Evolutionary conservation across 2,329 filamentous ascomycete species (phyloP).

Genomic region (Sordariomycetes sp.): DNA sequence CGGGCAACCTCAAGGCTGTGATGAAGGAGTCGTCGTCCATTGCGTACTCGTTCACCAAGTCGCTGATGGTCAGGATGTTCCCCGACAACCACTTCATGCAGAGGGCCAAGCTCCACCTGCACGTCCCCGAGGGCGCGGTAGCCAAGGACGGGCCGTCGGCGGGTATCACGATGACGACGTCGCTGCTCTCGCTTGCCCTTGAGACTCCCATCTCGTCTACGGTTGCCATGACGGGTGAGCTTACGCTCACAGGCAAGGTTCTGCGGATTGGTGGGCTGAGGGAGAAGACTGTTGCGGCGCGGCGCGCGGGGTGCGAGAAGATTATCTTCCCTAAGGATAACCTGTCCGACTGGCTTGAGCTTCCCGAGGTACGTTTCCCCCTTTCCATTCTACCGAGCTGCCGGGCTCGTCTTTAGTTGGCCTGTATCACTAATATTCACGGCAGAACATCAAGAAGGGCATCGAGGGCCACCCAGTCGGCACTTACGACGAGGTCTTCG

Average conservation of each 20-base stretch:
- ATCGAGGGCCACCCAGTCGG: slow-evolving; percentile 81
- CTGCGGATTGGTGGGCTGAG: slow-evolving; percentile 84
- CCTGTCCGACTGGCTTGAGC: slow-evolving; percentile 90
- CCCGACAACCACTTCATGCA: slow-evolving; percentile 92
- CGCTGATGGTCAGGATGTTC: slow-evolving; percentile 72
- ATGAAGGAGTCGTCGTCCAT: slow-evolving; percentile 98
- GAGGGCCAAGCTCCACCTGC: slow-evolving; percentile 85
- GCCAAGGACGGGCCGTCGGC: slow-evolving; percentile 89
- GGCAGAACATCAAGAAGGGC: slow-evolving; percentile 92
- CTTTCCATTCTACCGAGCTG: background rate
- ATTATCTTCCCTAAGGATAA: slow-evolving; percentile 95
- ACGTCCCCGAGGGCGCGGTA: slow-evolving; percentile 92
- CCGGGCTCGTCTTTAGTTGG: background rate
- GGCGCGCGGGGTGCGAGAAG: slow-evolving; percentile 81
- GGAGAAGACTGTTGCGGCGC: slow-evolving; percentile 94
- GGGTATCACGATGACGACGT: slow-evolving; percentile 97
- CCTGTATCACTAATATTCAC: background rate
- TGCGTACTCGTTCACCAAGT: slow-evolving; percentile 92
- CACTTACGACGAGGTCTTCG: slow-evolving; percentile 92
- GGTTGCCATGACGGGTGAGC: slow-evolving; percentile 93
- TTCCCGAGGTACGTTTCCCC: slow-evolving; percentile 67
- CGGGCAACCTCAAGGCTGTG: slow-evolving; percentile 85
- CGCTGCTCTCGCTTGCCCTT: slow-evolving; percentile 72
- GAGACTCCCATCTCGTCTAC: slow-evolving; percentile 68
- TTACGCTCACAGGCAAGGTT: slow-evolving; percentile 95